These are phyloP conservation scores for Suillus subaureus DNA, from an alignment of 768 basidiomycete species.

Conservation along the genomic window DNA sequence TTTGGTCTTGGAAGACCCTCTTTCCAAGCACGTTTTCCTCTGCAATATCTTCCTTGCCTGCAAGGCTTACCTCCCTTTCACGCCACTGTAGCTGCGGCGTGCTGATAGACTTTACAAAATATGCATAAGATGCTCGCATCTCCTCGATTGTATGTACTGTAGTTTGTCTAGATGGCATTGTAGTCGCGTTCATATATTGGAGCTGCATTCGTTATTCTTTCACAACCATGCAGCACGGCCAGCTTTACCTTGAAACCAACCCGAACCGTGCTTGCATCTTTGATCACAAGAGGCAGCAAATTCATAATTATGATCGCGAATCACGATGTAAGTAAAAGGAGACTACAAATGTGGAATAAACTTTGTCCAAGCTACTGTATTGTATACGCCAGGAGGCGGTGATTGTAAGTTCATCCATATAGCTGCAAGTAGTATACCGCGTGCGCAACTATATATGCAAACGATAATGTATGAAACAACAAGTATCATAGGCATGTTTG, in stretches of 20 bases:
- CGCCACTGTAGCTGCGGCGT: neutral
- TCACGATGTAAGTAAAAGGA: neutral
- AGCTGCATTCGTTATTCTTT: neutral
- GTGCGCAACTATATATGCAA: slow-evolving; percentile 17
- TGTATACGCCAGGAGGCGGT: slow-evolving; percentile 16
- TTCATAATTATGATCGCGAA: too few relatives aligned
- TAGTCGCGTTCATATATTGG: neutral
- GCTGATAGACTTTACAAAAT: slow-evolving; percentile 11
- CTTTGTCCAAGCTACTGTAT: slow-evolving; percentile 20
- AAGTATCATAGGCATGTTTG: too few relatives aligned
- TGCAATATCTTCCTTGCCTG: neutral
- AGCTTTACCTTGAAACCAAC: too few relatives aligned
- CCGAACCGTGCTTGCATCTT: too few relatives aligned
- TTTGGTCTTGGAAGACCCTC: neutral
- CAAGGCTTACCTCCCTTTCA: neutral
- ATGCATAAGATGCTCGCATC: neutral
- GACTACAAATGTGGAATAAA: slow-evolving; percentile 14
- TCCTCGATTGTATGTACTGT: neutral
- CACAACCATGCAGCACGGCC: neutral
- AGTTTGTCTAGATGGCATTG: neutral
- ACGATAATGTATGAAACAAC: rapidly evolving
- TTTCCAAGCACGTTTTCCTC: neutral
- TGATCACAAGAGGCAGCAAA: too few relatives aligned
- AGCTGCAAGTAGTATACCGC: slow-evolving; percentile 13
- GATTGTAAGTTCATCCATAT: slow-evolving; percentile 13